Evolutionary conservation across 2,329 filamentous ascomycete genomes (phyloP), one percentile per base, ranked within the genome.

Genomic region (Cladophialophora yegresii): DNA sequence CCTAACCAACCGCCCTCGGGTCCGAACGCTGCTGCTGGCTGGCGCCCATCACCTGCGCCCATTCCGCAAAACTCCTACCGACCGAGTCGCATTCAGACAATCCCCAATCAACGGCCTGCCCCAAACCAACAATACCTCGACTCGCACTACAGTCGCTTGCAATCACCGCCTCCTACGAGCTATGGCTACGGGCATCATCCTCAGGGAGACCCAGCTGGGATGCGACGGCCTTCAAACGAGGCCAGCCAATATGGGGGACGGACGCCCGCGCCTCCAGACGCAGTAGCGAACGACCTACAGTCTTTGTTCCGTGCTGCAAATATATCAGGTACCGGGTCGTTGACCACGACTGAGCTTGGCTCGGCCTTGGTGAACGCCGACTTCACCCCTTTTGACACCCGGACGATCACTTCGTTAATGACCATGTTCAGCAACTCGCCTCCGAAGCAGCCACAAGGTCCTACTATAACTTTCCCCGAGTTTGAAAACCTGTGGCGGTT

Each of bases 331-430:
- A 92, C 85, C 58, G 93, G 93, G 22, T 87, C 92, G 69, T 84
- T 99, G 54, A 92, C 90, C 2, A 93, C 96, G 78, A 83, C 84
- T 58, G 93, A 98, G 77, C 87, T 99, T 12, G 89, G 91, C 9
- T 89, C 90, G 1, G 95, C 95, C 22, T 87, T 99, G 5, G 93
- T 98, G 65, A 99, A 99, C 75, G 93, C 93, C 61, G 95, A 99
- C 82, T 97, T 91, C 86, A 91, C 91, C 1, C 86, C 92, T 4
- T 99, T 99, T 76, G 93, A 99, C 77, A 84, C 88, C 4, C 90
- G 96, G 72, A 99, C 95, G 1, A 93, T 98, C 69, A 89, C 89
- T 74, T 96, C 98, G 91, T 97, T 99, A 93, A 97, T 99, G 71
- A 90, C 93, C 75, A 98, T 99, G 95, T 99, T 99, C 79, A 66